These are phyloP conservation scores for Phaeolepiota aurea DNA, from an alignment of 768 basidiomycete species.

Conservation along the genomic window DNA sequence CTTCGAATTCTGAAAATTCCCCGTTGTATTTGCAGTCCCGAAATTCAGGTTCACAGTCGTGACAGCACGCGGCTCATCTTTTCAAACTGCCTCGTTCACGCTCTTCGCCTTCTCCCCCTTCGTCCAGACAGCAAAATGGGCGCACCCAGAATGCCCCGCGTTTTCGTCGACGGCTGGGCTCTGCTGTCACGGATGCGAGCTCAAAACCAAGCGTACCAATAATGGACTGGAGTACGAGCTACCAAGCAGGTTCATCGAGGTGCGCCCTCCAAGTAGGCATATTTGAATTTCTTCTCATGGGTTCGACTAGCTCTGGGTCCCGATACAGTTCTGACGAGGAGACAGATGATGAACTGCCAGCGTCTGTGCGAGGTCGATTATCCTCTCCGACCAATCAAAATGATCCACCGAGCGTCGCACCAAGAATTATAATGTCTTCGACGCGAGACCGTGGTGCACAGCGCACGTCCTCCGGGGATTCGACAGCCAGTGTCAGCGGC, in stretches of 20 bases:
- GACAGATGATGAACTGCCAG: slow-evolving; percentile 40
- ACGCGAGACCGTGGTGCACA: slow-evolving; percentile 22
- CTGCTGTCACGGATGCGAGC: slow-evolving; percentile 15
- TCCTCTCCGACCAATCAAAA: slow-evolving; percentile 14
- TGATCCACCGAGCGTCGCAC: neutral
- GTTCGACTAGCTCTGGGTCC: slow-evolving; percentile 49
- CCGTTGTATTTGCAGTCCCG: no score
- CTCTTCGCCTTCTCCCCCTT: slow-evolving; percentile 71
- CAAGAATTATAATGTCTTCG: neutral
- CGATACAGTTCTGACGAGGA: slow-evolving; percentile 47
- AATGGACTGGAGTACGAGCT: slow-evolving; percentile 79
- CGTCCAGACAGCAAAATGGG: slow-evolving; percentile 40
- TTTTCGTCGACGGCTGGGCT: slow-evolving; percentile 26
- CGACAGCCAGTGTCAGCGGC: slow-evolving; percentile 22
- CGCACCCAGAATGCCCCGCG: slow-evolving; percentile 31
- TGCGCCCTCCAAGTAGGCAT: no score
- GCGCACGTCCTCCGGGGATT: slow-evolving; percentile 30
- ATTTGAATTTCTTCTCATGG: no score
- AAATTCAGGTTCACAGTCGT: neutral
- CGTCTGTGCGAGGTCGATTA: slow-evolving; percentile 34
- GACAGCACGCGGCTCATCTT: slow-evolving; percentile 1
- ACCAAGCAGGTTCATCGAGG: slow-evolving; percentile 82
- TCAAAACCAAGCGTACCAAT: slow-evolving; percentile 13
- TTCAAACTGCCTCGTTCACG: slow-evolving; percentile 72
- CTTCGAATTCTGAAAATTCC: neutral